Base-by-base conservation (phyloP, 2,329 filamentous ascomycete genomes). In the Trichothecium sympodiale region DNA sequence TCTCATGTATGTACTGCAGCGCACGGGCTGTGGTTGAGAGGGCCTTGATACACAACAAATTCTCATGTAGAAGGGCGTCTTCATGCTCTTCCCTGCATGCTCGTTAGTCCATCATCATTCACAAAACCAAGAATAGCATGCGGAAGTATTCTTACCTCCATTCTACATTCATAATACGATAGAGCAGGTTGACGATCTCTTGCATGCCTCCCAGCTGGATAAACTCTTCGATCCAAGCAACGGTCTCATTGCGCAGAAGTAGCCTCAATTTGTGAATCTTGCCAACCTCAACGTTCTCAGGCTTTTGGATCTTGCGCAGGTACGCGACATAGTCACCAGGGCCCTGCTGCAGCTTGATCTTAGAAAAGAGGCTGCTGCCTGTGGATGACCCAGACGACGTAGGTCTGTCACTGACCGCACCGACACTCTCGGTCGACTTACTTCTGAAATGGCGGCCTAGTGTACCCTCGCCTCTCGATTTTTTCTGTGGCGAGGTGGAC, bases 191-290 rank as follows among this genome's bases (percentile, higher is more conserved):
- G 26, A 95, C 82, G 43, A 96, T 83, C 56, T 95, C 86, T 45
- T 82, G 75, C 87, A 96, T 94, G 15, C 91, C 91, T 13, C 85
- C 87, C 43, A 88, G 79, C 29, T 77, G 71, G 47, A 96, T 85
- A 54, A 96, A 98, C 10, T 79, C 74, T 53, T 96, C 86, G 3
- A 93, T 93, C 91, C 91, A 98, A 10, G 82, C 76, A 5, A 98
- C 86, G 0, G 89, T 94, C 63, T 98, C 91, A 51, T 96, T 96
- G 14, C 91, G 78, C 36, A 98, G 69, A 35, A 96, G 62, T 15
- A 95, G 70, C 12, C 89, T 77, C 31, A 98, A 70, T 60, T 96
- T 96, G 62, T 96, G 91, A 26, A 98, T 63, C 54, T 91, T 89
- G 31, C 88, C 87, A n/a, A 96, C 84, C 55, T 96, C 89, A 8